Percentiles rank a stretch among this genome's conserved stretches.
These are phyloP conservation scores for Porphyrellus cyaneotinctus DNA, from an alignment of 768 basidiomycete species.

Conservation along the genomic window DNA sequence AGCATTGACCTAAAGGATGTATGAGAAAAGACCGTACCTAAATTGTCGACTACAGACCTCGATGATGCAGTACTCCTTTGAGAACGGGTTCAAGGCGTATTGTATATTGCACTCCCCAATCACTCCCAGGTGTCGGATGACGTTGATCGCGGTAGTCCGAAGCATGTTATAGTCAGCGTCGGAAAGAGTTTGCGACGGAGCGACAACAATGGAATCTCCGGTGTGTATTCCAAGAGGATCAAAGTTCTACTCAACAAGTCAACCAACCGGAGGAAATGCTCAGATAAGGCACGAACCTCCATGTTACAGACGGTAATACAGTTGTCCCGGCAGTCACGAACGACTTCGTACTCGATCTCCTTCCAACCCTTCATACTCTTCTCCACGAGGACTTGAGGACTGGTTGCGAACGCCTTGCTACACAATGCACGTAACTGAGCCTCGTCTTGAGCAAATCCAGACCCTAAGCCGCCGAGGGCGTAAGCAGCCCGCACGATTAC, in stretches of 20 bases:
- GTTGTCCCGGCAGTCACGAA: conserved; percentile 95
- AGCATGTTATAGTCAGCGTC: conserved; percentile 99
- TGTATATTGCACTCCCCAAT: conserved; percentile 99
- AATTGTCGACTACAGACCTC: conserved; percentile 50
- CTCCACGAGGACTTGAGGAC: conserved; percentile 98
- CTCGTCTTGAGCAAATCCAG: conserved; percentile 95
- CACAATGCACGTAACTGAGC: conserved; percentile 85
- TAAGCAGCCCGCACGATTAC: conserved; percentile 97
- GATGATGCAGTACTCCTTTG: conserved; percentile 97
- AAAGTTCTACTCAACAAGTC: conserved; percentile 68
- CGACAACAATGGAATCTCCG: conserved; percentile 97
- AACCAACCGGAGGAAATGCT: neutral
- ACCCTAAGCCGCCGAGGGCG: conserved; percentile 92
- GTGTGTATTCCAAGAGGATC: conserved; percentile 98
- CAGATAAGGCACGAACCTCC: conserved; percentile 67
- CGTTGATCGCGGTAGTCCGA: conserved; percentile 95
- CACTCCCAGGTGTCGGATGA: conserved; percentile 97
- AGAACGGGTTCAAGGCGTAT: conserved; percentile 92
- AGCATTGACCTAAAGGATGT: conserved; percentile 68
- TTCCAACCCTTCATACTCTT: conserved; percentile 99
- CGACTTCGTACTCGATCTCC: conserved; percentile 99
- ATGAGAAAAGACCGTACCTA: conserved; percentile 1
- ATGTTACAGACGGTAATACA: conserved; percentile 99
- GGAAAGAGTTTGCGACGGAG: conserved; percentile 97
- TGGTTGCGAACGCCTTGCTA: conserved; percentile 93